Evolutionary conservation across 768 basidiomycete genomes (phyloP).

Genomic region (Leccinum subgranulosum): DNA sequence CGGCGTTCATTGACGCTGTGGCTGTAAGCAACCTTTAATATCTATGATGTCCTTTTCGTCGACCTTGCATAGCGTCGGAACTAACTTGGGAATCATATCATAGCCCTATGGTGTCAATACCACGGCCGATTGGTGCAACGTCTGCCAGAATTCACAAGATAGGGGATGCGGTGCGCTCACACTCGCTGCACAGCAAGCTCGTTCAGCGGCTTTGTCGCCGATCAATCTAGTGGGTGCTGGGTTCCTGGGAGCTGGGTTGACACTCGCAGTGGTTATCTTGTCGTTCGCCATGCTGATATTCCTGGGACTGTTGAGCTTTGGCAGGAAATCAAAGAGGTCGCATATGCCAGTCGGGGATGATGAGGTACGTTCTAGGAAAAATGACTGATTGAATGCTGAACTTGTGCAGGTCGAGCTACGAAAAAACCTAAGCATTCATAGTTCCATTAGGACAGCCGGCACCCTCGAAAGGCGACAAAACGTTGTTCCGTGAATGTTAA

Average conservation of each 20-base stretch:
- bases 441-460: not conserved
- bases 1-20: constrained; percentile 44
- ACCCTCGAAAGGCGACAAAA: not conserved
- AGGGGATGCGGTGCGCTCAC: constrained; percentile 54
- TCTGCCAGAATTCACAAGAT: constrained; percentile 54
- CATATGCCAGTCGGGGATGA: constrained; percentile 3
- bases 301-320: constrained; percentile 36
- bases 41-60: not conserved
- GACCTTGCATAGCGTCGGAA: not conserved
- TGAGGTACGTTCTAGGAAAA: constrained; percentile 15
- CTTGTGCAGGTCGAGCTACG: constrained; percentile 22
- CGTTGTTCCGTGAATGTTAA: constrained; percentile 1
- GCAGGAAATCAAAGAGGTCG: constrained; percentile 13
- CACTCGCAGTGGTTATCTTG: constrained; percentile 39
- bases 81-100: not conserved
- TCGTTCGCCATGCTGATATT: constrained; percentile 39
- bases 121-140: constrained; percentile 54
- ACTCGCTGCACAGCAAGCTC: constrained; percentile 26
- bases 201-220: constrained; percentile 32
- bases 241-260: constrained; percentile 61
- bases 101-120: constrained; percentile 52
- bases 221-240: constrained; percentile 63
- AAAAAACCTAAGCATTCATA: constrained; percentile 11
- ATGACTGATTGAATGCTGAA: constrained; percentile 1
- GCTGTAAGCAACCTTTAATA: constrained; percentile 25